Evolutionary conservation across 176 grass and related monocot species (phyloP), one percentile per base, ranked within the genome.

Genomic region (Oryza rufipogon): DNA sequence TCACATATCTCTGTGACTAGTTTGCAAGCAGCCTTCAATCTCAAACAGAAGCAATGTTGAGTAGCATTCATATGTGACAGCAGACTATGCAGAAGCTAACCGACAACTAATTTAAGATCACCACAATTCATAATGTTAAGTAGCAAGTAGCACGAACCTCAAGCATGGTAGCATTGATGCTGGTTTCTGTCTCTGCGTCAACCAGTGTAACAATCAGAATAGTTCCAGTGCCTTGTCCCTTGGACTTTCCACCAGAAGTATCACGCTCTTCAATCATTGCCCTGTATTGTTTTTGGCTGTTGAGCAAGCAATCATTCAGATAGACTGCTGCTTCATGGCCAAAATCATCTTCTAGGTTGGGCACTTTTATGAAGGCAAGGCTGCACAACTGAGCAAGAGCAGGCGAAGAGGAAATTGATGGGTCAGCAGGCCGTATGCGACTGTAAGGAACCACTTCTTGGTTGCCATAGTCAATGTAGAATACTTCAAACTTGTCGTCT

Each of bases 401-500:
- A 76, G 93, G 93, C 79, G 86, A 51, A 10, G 87, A 71, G 64
- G 97, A 87, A 72, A 96, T 42, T 64, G 91, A 90, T 32, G 88
- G 74, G 64, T 98, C 96, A 56, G 89, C 87, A 65, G 97, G 97
- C 6, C 91, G 83, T 44, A 99, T 85, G 63, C 78, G 81, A 61
- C 84, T 94, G 77, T 99, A 99, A 3, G 97, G 83, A 78, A 99
- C 80, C 68, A 80, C 89, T 72, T 99, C 97, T 85, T 99, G 97
- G 86, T 99, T 99, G 10, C 97, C 97, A 52, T 96, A 99, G 75
- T 99, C 97, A 49, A 99, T 91, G 68, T 99, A 99, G 82, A 99
- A 99, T 34, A 99, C 93, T 88, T 99, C 97, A 81, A 91, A 99
- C 33, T 92, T 87, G 85, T 99, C 91, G 23, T 90, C 76, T 44